Conservation (phyloP, 768 basidiomycete genomes). For the Pisolithus orientalis region DNA sequence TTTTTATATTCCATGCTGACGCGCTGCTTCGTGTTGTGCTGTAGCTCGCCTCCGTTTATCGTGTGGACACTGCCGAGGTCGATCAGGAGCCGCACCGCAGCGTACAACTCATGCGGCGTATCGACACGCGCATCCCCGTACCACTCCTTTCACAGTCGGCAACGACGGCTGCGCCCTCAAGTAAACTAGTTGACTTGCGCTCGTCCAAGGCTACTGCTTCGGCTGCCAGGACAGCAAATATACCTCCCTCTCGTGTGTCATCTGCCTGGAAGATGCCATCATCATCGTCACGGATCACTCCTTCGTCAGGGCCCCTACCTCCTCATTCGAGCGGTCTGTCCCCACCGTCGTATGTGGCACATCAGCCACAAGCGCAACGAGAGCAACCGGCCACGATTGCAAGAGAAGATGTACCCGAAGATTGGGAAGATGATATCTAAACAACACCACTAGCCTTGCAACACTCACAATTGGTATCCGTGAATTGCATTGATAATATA, state of each 20-base stretch:
- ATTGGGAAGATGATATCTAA: constrained; percentile 52
- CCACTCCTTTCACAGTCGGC: constrained; percentile 58
- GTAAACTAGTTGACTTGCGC: constrained; percentile 56
- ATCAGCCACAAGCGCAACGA: constrained; percentile 13
- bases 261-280: background rate
- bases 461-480: background rate
- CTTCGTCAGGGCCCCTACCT: background rate
- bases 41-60: constrained; percentile 71
- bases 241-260: constrained; percentile 5
- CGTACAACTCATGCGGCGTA: constrained; percentile 72
- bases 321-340: background rate
- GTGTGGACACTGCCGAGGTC: constrained; percentile 80
- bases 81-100: constrained; percentile 88
- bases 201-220: constrained; percentile 7
- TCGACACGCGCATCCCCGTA: constrained; percentile 74
- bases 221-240: constrained; percentile 8
- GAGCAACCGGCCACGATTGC: constrained; percentile 1
- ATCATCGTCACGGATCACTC: background rate
- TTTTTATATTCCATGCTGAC: background rate
- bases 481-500: no score
- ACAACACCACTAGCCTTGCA: background rate
- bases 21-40: background rate
- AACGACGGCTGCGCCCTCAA: constrained; percentile 32
- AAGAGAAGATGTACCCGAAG: constrained; percentile 36
- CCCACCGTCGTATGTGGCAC: constrained; percentile 13